Evolutionary conservation across 116 monocot species (phyloP).

Genomic region (Cymodocea nodosa): DNA sequence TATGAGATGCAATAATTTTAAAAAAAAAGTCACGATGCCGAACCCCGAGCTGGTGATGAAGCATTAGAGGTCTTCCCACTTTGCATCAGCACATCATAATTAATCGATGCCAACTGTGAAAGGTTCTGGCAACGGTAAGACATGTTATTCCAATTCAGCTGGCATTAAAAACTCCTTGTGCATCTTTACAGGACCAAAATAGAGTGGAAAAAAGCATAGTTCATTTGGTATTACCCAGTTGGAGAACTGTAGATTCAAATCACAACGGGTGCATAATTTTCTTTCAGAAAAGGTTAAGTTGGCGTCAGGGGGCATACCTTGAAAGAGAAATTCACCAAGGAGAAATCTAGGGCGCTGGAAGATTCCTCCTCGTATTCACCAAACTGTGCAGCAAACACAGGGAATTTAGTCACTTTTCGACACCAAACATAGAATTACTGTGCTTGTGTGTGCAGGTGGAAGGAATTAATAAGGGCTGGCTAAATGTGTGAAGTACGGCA

Average conservation of each 20-base stretch:
- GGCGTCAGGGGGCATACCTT: constrained; percentile 28
- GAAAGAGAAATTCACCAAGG: constrained; percentile 67
- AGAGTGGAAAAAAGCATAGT: too few relatives aligned
- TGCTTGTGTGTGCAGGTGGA: not conserved
- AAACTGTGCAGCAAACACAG: constrained; percentile 11
- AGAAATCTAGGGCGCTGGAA: constrained; percentile 28
- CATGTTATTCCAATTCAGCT: not conserved
- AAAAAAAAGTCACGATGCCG: not conserved
- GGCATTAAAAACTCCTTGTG: not conserved
- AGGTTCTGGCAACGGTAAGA: constrained; percentile 32
- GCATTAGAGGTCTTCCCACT: constrained; percentile 35
- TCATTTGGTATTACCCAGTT: too few relatives aligned
- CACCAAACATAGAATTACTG: not conserved
- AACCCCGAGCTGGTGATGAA: constrained; percentile 18
- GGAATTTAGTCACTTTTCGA: not conserved
- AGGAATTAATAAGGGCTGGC: too few relatives aligned
- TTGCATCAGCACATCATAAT: constrained; percentile 54
- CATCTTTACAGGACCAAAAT: too few relatives aligned
- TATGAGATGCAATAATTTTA: too few relatives aligned
- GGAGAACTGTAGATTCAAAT: too few relatives aligned
- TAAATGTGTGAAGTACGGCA: too few relatives aligned
- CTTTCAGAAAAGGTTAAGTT: too few relatives aligned
- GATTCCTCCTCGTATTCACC: constrained; percentile 20
- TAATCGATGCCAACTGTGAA: constrained; percentile 60
- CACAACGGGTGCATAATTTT: too few relatives aligned